Conservation (phyloP, 2,329 filamentous ascomycete species). For the Tolypocladium pustulatum region DNA sequence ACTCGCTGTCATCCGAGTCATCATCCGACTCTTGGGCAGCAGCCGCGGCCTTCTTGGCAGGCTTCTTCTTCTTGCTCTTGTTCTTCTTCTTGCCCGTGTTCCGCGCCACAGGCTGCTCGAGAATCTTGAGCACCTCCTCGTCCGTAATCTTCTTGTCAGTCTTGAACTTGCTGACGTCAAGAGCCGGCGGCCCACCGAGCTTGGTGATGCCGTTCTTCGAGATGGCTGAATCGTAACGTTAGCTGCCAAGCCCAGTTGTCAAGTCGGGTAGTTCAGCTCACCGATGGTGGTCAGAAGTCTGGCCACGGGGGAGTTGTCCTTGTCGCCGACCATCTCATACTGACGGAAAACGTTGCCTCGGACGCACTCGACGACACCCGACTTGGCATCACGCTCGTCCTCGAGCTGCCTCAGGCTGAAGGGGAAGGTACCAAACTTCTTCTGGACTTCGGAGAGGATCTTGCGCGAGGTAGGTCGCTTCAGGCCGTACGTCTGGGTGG, state of each 20-base stretch:
- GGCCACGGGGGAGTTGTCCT: slow-evolving; percentile 76
- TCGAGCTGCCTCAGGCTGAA: slow-evolving; percentile 96
- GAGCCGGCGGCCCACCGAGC: slow-evolving; percentile 63
- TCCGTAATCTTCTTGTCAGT: slow-evolving; percentile 97
- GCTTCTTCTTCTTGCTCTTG: slow-evolving; percentile 68
- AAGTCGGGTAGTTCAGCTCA: slow-evolving; percentile 38
- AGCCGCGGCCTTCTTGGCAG: slow-evolving; percentile 33
- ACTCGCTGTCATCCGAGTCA: slow-evolving; percentile 18
- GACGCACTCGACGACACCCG: slow-evolving; percentile 89
- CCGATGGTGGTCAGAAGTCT: slow-evolving; percentile 85
- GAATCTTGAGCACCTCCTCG: slow-evolving; percentile 88
- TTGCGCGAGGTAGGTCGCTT: slow-evolving; percentile 92
- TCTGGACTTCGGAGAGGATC: slow-evolving; percentile 86
- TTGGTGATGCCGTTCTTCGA: slow-evolving; percentile 95
- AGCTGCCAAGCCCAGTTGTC: background rate
- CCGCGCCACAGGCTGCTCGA: slow-evolving; percentile 78
- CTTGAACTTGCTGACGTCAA: slow-evolving; percentile 76
- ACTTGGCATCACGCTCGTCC: slow-evolving; percentile 94
- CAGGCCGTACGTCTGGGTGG: slow-evolving; percentile 79
- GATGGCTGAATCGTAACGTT: slow-evolving; percentile 50
- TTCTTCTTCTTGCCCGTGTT: slow-evolving; percentile 91
- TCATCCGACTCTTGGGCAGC: slow-evolving; percentile 15
- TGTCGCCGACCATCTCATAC: slow-evolving; percentile 93
- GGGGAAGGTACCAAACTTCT: slow-evolving; percentile 95
- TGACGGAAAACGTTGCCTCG: slow-evolving; percentile 85